These are phyloP conservation scores for Bryoglossum gracile DNA, from an alignment of 495 filamentous ascomycete genomes.

Conservation along the genomic window DNA sequence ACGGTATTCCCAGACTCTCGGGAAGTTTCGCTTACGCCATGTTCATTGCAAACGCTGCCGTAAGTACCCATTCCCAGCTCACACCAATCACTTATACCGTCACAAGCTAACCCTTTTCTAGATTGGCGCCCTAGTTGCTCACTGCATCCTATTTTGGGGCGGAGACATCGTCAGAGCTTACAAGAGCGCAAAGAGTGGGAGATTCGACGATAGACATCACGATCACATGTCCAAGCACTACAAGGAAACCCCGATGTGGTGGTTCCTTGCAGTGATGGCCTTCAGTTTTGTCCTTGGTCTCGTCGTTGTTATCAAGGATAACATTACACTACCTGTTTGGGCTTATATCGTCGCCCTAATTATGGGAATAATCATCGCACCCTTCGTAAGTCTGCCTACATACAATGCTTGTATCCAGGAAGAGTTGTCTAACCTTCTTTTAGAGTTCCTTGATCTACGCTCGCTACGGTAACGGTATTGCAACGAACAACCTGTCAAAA, in stretches of 20 bases:
- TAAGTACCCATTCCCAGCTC: too few species aligned
- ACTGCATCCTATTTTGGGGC: slow-evolving; percentile 48
- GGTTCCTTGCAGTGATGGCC: slow-evolving; percentile 40
- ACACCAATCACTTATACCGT: too few species aligned
- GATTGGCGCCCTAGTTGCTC: slow-evolving; percentile 44
- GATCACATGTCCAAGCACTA: slow-evolving; percentile 20
- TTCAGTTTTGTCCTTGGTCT: slow-evolving; percentile 31
- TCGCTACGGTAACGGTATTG: slow-evolving; percentile 29
- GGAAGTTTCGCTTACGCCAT: slow-evolving; percentile 36
- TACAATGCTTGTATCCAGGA: too few species aligned
- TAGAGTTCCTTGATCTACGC: slow-evolving; percentile 9
- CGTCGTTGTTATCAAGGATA: slow-evolving; percentile 31
- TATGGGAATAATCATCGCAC: slow-evolving; percentile 25
- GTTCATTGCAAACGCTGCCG: slow-evolving; percentile 36
- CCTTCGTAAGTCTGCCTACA: too few species aligned
- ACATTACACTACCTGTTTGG: slow-evolving; percentile 44
- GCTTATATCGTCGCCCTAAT: slow-evolving; percentile 43
- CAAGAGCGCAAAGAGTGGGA: slow-evolving; percentile 39
- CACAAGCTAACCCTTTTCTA: too few species aligned
- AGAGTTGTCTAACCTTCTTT: too few species aligned
- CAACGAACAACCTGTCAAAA: slow-evolving; percentile 31
- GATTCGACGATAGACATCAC: slow-evolving; percentile 30
- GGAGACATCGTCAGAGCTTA: slow-evolving; percentile 40
- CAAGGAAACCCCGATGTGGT: slow-evolving; percentile 47
- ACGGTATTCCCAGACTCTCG: slow-evolving; percentile 37